Conservation (phyloP, 306 rosid species). For the Urtica urens region DNA sequence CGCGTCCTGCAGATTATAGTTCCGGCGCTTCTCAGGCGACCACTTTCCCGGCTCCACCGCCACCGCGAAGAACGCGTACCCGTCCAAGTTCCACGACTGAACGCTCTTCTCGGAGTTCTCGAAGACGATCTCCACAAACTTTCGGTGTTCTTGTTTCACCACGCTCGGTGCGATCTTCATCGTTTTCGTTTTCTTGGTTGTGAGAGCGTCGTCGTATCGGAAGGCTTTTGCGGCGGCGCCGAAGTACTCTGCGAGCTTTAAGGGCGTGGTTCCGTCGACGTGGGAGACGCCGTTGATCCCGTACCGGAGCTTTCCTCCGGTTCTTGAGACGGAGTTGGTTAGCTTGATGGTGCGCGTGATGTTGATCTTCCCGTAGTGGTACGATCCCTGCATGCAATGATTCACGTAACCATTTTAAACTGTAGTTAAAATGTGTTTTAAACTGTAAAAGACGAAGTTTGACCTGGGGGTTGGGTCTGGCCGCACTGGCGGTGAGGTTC, state of each 20-base stretch:
- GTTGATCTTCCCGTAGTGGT: slow-evolving; percentile 44
- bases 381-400: no score
- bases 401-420: no score
- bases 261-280: slow-evolving; percentile 27
- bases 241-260: slow-evolving; percentile 55
- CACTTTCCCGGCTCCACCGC: slow-evolving; percentile 46
- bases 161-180: slow-evolving; percentile 26
- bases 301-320: slow-evolving; percentile 39
- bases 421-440: no score
- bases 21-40: slow-evolving; percentile 37
- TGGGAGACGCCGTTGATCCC: slow-evolving; percentile 55
- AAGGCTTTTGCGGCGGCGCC: slow-evolving; percentile 20
- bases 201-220: slow-evolving; percentile 25
- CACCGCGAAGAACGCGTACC: slow-evolving; percentile 48
- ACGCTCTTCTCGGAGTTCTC: slow-evolving; percentile 56
- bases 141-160: slow-evolving; percentile 20
- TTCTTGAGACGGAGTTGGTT: slow-evolving; percentile 28
- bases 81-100: slow-evolving; percentile 44
- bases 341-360: slow-evolving; percentile 48
- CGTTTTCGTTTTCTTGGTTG: slow-evolving; percentile 2
- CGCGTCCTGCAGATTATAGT: slow-evolving; percentile 44
- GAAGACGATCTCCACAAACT: slow-evolving; percentile 42
- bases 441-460: no score
- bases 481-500: slow-evolving; percentile 70
- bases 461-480: slow-evolving; percentile 74